These are phyloP conservation scores for Casuarina glauca DNA, from an alignment of 306 rosid species.

Conservation along the genomic window DNA sequence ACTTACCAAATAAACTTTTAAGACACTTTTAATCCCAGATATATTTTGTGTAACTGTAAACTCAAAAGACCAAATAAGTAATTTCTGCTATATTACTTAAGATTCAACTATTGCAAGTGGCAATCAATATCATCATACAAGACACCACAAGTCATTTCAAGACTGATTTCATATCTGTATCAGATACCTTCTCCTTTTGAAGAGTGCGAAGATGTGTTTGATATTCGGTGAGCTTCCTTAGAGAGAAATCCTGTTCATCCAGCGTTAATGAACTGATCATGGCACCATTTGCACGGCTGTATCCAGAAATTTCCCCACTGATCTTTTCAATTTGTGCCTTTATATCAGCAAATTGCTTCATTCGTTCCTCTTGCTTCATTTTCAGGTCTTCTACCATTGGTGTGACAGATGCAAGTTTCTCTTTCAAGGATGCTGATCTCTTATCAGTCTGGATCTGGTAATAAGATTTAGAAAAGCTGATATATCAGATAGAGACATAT, in stretches of 20 bases:
- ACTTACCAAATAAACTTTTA: too few species aligned
- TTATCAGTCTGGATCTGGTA: constrained; percentile 68
- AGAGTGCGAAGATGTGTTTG: constrained; percentile 72
- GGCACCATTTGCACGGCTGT: constrained; percentile 34
- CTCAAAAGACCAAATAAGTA: too few species aligned
- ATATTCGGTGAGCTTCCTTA: constrained; percentile 81
- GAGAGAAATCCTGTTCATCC: constrained; percentile 78
- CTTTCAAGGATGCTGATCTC: constrained; percentile 73
- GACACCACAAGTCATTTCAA: constrained; percentile 14
- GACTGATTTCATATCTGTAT: constrained; percentile 2
- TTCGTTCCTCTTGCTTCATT: constrained; percentile 72
- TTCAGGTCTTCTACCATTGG: constrained; percentile 82
- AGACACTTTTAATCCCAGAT: too few species aligned
- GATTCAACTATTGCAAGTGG: neutral
- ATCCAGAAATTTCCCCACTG: constrained; percentile 82
- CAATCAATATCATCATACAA: constrained; percentile 11
- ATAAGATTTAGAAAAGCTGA: constrained; percentile 29
- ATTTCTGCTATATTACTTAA: too few species aligned
- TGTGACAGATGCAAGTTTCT: constrained; percentile 79
- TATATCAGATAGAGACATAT: neutral
- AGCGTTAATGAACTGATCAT: constrained; percentile 30
- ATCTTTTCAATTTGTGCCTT: constrained; percentile 77
- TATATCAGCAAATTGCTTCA: constrained; percentile 77
- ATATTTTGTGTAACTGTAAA: too few species aligned
- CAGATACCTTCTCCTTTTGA: constrained; percentile 87